Conservation (phyloP, 208 protist species). For the Crithidia bombi region DNA sequence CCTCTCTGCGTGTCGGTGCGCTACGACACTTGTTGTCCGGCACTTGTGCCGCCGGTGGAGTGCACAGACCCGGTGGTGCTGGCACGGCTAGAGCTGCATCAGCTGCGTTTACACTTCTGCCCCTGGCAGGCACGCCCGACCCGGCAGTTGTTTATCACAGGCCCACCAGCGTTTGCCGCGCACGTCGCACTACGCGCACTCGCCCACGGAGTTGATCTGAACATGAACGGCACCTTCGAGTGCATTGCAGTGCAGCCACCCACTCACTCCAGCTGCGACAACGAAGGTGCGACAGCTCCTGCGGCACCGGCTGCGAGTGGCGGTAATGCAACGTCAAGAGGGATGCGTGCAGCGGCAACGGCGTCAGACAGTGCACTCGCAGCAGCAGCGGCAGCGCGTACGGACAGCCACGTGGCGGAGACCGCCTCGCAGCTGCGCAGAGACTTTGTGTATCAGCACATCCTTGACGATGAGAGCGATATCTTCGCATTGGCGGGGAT, state of each 20-base stretch:
- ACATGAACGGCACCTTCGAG: slow-evolving; percentile 56
- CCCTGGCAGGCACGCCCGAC: slow-evolving; percentile 40
- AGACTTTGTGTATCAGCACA: slow-evolving; percentile 17
- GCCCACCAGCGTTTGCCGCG: slow-evolving; percentile 58
- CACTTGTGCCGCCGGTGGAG: slow-evolving; percentile 21
- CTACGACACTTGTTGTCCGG: slow-evolving; percentile 35
- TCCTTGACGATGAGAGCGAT: slow-evolving; percentile 50
- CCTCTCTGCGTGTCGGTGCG: slow-evolving; percentile 30
- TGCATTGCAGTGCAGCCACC: not conserved
- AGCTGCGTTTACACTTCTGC: slow-evolving; percentile 38
- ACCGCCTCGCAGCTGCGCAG: not conserved
- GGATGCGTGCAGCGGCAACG: too few relatives aligned
- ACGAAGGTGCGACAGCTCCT: not conserved
- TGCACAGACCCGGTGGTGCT: slow-evolving; percentile 24
- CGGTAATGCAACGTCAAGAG: not conserved
- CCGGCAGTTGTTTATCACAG: slow-evolving; percentile 64
- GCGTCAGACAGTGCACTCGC: too few relatives aligned
- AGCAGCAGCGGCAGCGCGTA: too few relatives aligned
- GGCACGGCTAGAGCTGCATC: slow-evolving; percentile 44
- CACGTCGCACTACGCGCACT: slow-evolving; percentile 61
- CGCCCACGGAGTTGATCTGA: slow-evolving; percentile 49
- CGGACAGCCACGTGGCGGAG: not conserved
- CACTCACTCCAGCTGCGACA: not conserved
- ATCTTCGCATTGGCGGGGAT: slow-evolving; percentile 53
- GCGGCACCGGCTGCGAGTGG: not conserved